A percentile compares a stretch with the other conserved stretches of the same genome.
These are phyloP conservation scores for Suhomyces anneliseae DNA, from an alignment of 1,139 yeast species.

Conservation along the genomic window DNA sequence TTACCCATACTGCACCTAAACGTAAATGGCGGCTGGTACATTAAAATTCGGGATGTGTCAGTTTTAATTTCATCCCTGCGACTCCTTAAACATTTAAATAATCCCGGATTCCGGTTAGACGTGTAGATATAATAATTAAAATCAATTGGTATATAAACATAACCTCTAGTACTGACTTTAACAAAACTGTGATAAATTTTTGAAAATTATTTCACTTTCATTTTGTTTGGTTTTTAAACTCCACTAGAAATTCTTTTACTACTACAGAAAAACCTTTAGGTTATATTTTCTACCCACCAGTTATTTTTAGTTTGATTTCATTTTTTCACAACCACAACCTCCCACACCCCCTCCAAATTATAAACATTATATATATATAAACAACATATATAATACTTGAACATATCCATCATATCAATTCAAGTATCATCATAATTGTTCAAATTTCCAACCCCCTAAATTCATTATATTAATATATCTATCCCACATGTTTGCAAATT, in stretches of 20 bases:
- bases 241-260: too few species aligned
- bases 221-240: too few species aligned
- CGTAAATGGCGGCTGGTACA: not conserved
- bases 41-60: not conserved
- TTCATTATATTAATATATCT: too few species aligned
- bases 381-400: too few species aligned
- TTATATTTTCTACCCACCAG: too few species aligned
- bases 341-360: too few species aligned
- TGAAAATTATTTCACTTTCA: too few species aligned
- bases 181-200: not conserved
- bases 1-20: not conserved
- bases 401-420: not conserved
- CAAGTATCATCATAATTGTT: too few species aligned
- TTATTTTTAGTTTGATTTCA: too few species aligned
- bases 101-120: not conserved
- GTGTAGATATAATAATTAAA: not conserved
- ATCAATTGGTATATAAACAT: not conserved
- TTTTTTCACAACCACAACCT: too few species aligned
- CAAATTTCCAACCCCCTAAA: not conserved
- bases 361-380: too few species aligned
- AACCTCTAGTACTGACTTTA: not conserved
- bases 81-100: slow-evolving; percentile 4
- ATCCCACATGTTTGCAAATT: slow-evolving; percentile 2
- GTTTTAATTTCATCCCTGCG: slow-evolving; percentile 8
- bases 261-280: too few species aligned